A percentile compares a stretch with the other conserved stretches of the same genome.
Conservation (phyloP, 139 green algal genomes). For the Coelastrella sp. region DNA sequence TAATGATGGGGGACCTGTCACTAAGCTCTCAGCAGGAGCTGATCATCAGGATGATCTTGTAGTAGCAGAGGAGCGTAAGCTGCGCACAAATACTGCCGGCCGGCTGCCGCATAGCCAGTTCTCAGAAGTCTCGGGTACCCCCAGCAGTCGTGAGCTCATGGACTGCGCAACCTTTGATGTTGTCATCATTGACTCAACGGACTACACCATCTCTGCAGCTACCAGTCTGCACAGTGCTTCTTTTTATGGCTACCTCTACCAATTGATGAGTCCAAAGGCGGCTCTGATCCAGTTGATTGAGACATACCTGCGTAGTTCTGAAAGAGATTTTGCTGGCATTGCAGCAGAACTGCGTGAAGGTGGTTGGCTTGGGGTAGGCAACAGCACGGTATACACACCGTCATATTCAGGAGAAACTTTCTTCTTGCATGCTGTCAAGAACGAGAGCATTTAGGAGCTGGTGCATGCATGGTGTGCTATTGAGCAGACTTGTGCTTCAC, state of each 20-base stretch:
- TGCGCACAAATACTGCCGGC: not conserved
- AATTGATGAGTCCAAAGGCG: not conserved
- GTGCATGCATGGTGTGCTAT: no score
- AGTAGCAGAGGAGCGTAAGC: not conserved
- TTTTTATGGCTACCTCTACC: not conserved
- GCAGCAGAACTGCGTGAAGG: not conserved
- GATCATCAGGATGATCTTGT: not conserved
- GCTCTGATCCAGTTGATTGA: slow-evolving; percentile 7
- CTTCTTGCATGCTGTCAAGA: slow-evolving; percentile 31
- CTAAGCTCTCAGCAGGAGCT: not conserved
- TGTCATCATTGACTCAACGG: slow-evolving; percentile 31
- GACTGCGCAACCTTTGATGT: slow-evolving; percentile 4
- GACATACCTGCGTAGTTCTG: slow-evolving; percentile 12
- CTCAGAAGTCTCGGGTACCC: no score
- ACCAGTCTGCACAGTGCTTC: slow-evolving; percentile 1
- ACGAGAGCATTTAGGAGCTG: no score
- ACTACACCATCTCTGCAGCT: not conserved
- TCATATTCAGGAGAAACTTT: slow-evolving; percentile 22
- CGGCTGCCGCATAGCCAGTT: not conserved
- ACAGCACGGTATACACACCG: not conserved
- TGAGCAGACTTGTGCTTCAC: no score
- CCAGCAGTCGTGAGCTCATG: not conserved
- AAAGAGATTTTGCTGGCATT: not conserved
- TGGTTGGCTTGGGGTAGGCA: not conserved
- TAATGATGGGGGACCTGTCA: not conserved